Base-by-base conservation (phyloP, 805 yeast species). In the Wickerhamiella qilinensis region DNA sequence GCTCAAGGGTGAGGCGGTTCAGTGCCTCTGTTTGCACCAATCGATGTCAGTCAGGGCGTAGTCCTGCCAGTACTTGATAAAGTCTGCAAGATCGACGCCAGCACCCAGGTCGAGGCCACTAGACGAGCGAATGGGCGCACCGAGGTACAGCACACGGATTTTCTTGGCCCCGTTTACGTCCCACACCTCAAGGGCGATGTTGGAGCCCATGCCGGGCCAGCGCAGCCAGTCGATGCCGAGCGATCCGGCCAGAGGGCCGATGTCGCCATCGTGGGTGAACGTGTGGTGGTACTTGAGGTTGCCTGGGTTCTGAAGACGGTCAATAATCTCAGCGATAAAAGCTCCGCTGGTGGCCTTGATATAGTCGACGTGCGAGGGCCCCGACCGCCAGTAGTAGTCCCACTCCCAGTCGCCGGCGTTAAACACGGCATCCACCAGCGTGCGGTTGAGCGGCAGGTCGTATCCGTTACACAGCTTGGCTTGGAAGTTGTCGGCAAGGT, bases 121-220 rank as follows among this genome's bases (percentile, higher is more conserved):
- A 5, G 30, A 8, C 12, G 33, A 30, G 3, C 49, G 40, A 20
- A 46, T 38, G n/a, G 48, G 48, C n/a, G 43, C 42, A 8, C 66
- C 65, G 34, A 53, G 46, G 45, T 62, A 64, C 19, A 64, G 47
- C 16, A 59, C 59, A 43, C 68, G 57, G 30, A 64, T 40, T 42
- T 49, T 55, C 43, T 54, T 42, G 9, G 48, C 47, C 21, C 42
- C 42, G 30, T 47, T 48, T 14, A 37, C 36, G 30, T 56, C 51
- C 53, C 64, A 64, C 5, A 64, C 40, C 45, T 64, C 68, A 42
- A 63, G 57, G 1, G 58, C 57, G 25, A 61, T 48, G 37, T 64
- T 64, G 20, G 68, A 45, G n/a, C 68, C 69, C 68, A 64, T 63
- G 5, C 68, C 69, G 12, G 69, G 69, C 69, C 69, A 64, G 45